Evolutionary conservation across 768 basidiomycete species (phyloP).

Genomic region (Mycena latifolia): DNA sequence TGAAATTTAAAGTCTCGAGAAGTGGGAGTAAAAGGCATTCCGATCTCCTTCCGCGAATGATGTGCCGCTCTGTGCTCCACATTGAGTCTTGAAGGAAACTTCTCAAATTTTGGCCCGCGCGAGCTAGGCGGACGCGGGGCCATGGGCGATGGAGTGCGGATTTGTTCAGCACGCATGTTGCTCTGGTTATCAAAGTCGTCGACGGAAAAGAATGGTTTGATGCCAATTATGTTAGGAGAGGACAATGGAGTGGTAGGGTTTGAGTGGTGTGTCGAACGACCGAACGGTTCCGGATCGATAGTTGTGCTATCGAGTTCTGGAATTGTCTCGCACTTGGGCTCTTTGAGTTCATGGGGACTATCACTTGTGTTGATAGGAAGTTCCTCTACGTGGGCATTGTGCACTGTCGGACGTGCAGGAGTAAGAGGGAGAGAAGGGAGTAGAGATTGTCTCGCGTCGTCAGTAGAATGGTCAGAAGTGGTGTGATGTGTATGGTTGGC

Average conservation of each 20-base stretch:
- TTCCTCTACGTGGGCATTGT: not conserved
- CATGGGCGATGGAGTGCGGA: not conserved
- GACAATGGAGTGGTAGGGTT: constrained; percentile 5
- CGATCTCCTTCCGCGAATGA: not conserved
- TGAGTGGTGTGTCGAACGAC: not conserved
- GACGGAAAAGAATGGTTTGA: not conserved
- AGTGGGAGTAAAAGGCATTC: not conserved
- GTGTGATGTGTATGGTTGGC: not conserved
- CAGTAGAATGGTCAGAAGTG: not conserved
- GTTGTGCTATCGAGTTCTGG: not conserved
- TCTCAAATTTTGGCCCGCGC: constrained; percentile 8
- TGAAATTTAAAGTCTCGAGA: not conserved
- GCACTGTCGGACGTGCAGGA: not conserved
- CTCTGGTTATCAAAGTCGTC: not conserved
- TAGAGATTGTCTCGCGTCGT: too few relatives aligned
- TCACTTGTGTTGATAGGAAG: not conserved
- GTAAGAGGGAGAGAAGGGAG: not conserved
- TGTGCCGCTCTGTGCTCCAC: not conserved
- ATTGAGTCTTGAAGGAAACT: not conserved
- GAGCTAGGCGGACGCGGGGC: too few relatives aligned
- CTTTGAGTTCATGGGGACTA: not conserved
- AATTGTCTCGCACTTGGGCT: not conserved
- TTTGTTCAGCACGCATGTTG: not conserved
- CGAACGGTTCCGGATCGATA: not conserved
- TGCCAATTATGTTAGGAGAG: not conserved